A percentile compares a stretch with the other conserved stretches of the same genome.
Evolutionary conservation across 2,329 filamentous ascomycete genomes (phyloP).

Genomic region (Aureobasidium sp.): DNA sequence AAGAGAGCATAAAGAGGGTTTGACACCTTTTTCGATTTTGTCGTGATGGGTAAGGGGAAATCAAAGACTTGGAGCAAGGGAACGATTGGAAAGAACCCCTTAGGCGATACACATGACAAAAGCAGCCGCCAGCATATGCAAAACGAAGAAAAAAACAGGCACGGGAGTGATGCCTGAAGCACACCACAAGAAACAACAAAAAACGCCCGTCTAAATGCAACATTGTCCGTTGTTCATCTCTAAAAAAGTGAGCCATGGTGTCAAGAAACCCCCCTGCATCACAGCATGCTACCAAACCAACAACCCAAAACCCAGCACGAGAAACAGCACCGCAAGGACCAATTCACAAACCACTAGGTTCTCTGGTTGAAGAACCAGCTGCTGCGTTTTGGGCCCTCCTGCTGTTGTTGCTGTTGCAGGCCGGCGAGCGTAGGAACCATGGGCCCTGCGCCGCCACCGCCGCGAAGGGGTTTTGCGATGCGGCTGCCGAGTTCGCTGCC

Average conservation of each 20-base stretch:
- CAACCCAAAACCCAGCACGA: background rate
- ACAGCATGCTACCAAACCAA: background rate
- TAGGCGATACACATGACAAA: too few species aligned
- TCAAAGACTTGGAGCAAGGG: too few species aligned
- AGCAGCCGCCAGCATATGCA: background rate
- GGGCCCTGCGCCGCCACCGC: slow-evolving; percentile 34
- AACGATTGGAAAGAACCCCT: too few species aligned
- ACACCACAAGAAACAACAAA: background rate
- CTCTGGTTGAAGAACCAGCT: slow-evolving; percentile 28
- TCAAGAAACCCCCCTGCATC: background rate
- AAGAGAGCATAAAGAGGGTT: too few species aligned
- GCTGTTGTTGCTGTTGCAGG: slow-evolving; percentile 46
- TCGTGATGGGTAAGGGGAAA: too few species aligned
- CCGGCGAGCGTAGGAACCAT: slow-evolving; percentile 37
- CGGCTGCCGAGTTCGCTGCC: slow-evolving; percentile 65
- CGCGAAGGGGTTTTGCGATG: slow-evolving; percentile 59
- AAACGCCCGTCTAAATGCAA: background rate
- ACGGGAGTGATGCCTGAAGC: background rate
- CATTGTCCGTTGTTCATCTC: background rate
- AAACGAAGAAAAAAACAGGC: background rate
- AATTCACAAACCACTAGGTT: slow-evolving; percentile 18
- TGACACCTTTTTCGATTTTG: too few species aligned
- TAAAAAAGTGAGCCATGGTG: background rate
- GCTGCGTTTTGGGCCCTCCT: slow-evolving; percentile 16
- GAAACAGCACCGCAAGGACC: background rate